A percentile compares a stretch with the other conserved stretches of the same genome.
These are phyloP conservation scores for Daldinia concentrica DNA, from an alignment of 495 filamentous ascomycete species.

Conservation along the genomic window DNA sequence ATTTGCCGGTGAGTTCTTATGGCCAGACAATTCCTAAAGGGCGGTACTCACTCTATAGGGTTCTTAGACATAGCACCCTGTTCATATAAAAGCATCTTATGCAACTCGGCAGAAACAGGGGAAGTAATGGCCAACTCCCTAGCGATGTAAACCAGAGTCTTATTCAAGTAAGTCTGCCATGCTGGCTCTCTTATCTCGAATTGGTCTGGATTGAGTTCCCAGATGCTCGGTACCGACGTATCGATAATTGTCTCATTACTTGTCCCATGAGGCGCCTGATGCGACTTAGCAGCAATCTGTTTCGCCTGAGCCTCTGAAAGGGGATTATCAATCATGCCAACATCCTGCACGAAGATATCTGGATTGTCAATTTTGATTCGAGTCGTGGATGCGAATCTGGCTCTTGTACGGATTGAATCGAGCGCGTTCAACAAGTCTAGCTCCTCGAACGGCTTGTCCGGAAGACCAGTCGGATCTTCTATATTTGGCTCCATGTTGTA, in stretches of 20 bases:
- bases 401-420: background rate
- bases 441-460: background rate
- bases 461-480: background rate
- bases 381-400: background rate
- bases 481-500: background rate
- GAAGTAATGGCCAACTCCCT: conserved; percentile 48
- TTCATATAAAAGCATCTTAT: conserved; percentile 68
- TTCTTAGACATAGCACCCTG: conserved; percentile 63
- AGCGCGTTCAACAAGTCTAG: conserved; percentile 4
- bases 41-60: conserved; percentile 55
- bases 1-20: background rate
- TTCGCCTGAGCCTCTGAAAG: conserved; percentile 53
- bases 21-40: background rate
- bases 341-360: conserved; percentile 52
- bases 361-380: conserved; percentile 38
- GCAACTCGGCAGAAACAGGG: conserved; percentile 53
- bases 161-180: conserved; percentile 45
- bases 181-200: conserved; percentile 52
- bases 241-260: conserved; percentile 59
- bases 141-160: conserved; percentile 35
- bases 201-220: conserved; percentile 43
- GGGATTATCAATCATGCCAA: conserved; percentile 55
- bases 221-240: conserved; percentile 15
- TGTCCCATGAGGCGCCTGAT: conserved; percentile 58
- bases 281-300: conserved; percentile 51